Evolutionary conservation across 129 eudicot species (phyloP).

Genomic region (Apium graveolens): DNA sequence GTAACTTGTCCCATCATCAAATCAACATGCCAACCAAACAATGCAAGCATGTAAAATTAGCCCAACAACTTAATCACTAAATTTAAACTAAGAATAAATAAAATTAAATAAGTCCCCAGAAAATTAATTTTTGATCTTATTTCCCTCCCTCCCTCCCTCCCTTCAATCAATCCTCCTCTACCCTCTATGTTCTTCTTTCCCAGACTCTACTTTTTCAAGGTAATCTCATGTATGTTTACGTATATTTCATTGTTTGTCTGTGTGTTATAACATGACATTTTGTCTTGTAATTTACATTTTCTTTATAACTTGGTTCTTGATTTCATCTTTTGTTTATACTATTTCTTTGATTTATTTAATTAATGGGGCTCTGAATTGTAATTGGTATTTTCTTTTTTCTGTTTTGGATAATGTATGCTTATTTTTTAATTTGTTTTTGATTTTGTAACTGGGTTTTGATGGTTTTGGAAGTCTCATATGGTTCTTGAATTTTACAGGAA

Average conservation of each 20-base stretch:
- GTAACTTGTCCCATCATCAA: not conserved
- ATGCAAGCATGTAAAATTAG: not conserved
- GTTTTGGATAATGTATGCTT: not conserved
- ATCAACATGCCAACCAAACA: too few species aligned
- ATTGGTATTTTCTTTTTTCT: not conserved
- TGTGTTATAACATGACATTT: not conserved
- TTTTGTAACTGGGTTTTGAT: not conserved
- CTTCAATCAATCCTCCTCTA: not conserved
- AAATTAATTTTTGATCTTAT: not conserved
- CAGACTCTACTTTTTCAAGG: constrained; percentile 4
- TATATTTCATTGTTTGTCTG: not conserved
- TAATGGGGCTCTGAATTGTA: not conserved
- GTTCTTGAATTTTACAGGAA: constrained; percentile 1
- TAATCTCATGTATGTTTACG: not conserved
- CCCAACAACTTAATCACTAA: not conserved
- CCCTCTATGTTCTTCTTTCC: constrained; percentile 4
- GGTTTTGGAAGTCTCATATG: not conserved
- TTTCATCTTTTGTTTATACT: constrained; percentile 16
- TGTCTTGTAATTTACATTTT: not conserved
- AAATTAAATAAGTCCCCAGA: not conserved
- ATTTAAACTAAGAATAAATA: too few species aligned
- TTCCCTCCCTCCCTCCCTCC: not conserved
- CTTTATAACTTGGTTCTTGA: constrained; percentile 11
- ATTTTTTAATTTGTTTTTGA: not conserved
- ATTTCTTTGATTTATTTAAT: constrained; percentile 2